These are phyloP conservation scores for Chamaecyparis obtusa DNA, from an alignment of 75 land plant genomes.

Conservation along the genomic window DNA sequence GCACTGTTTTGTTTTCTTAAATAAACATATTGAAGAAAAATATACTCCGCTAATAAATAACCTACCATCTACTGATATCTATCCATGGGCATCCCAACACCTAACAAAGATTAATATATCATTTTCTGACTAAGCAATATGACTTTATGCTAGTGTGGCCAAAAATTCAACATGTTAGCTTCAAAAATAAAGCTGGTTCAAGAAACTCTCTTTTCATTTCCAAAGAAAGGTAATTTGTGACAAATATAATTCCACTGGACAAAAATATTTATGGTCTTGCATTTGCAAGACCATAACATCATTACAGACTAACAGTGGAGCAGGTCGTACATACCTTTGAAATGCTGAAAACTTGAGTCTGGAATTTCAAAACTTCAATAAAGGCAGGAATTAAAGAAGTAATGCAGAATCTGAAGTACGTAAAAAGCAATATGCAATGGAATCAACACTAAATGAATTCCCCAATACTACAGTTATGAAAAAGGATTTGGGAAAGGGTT, in stretches of 20 bases:
- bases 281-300: neutral
- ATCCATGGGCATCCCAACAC: neutral
- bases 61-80: neutral
- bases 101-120: neutral
- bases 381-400: neutral
- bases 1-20: neutral
- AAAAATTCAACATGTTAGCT: neutral
- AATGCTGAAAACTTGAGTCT: neutral
- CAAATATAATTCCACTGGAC: neutral
- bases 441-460: neutral
- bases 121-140: neutral
- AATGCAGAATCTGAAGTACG: neutral
- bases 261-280: too few species aligned
- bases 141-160: neutral
- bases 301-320: neutral
- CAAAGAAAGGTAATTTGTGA: neutral
- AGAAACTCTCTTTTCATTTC: neutral
- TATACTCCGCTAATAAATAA: neutral
- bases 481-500: neutral
- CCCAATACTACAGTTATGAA: neutral
- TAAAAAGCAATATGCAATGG: neutral
- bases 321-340: conserved; percentile 1
- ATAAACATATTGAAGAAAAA: neutral
- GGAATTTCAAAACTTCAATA: neutral
- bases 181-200: neutral